phyloP scores from a whole-genome alignment of 1,284 basidiomycete species.

The Moesziomyces sp. region DNA sequence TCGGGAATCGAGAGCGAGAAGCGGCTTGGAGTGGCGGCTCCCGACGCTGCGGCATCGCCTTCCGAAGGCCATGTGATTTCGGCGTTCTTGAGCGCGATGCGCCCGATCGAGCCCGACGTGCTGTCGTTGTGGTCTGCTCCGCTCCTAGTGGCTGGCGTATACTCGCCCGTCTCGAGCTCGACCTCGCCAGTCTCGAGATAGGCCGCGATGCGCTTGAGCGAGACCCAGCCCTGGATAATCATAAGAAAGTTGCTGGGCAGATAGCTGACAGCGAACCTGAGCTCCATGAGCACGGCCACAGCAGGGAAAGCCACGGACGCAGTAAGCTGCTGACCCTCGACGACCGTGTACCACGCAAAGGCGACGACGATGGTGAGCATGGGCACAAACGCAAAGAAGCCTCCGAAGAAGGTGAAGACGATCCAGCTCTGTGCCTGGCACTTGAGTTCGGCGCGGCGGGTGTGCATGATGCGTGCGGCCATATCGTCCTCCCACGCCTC shows the following conservation, averaged over 20 bases:
- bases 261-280: slow-evolving; percentile 36
- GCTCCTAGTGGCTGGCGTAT: slow-evolving; percentile 8
- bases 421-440: slow-evolving; percentile 33
- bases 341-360: slow-evolving; percentile 40
- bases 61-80: slow-evolving; percentile 30
- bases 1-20: slow-evolving; percentile 31
- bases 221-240: slow-evolving; percentile 75
- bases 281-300: slow-evolving; percentile 36
- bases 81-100: slow-evolving; percentile 12
- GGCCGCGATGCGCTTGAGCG: slow-evolving; percentile 80
- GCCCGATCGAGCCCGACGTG: neutral
- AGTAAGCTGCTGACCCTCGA: slow-evolving; percentile 34
- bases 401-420: slow-evolving; percentile 28
- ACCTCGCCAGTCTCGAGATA: slow-evolving; percentile 78
- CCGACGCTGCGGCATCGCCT: neutral
- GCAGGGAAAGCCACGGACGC: slow-evolving; percentile 44
- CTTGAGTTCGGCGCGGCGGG: slow-evolving; percentile 25
- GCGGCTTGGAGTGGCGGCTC: neutral
- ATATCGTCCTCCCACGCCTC: slow-evolving; percentile 49
- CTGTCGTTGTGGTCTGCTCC: slow-evolving; percentile 6
- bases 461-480: slow-evolving; percentile 23
- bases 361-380: slow-evolving; percentile 42
- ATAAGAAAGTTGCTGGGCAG: slow-evolving; percentile 34
- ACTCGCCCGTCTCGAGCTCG: slow-evolving; percentile 72
- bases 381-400: slow-evolving; percentile 35